Conservation (phyloP, 495 filamentous ascomycete genomes). For the Talaromyces wortmannii region DNA sequence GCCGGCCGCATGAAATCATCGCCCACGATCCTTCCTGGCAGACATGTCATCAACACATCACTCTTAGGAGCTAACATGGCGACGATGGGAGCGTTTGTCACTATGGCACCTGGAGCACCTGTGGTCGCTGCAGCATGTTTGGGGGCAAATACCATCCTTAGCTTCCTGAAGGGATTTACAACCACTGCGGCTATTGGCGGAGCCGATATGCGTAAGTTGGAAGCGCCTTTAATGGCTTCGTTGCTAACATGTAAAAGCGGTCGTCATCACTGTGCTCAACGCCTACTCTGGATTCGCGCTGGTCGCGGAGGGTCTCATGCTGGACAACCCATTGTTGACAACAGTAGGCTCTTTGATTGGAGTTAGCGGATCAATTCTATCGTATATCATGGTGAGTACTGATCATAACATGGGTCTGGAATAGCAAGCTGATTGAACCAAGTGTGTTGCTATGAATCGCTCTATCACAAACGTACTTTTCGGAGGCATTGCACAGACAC, state of each 20-base stretch:
- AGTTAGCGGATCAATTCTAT: slow-evolving; percentile 74
- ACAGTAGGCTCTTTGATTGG: slow-evolving; percentile 76
- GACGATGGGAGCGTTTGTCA: slow-evolving; percentile 72
- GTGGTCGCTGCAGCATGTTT: slow-evolving; percentile 67
- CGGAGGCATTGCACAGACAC: slow-evolving; percentile 60
- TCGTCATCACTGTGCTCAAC: slow-evolving; percentile 80
- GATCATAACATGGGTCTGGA: background rate
- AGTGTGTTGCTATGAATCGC: slow-evolving; percentile 81
- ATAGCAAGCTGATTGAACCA: slow-evolving; percentile 2
- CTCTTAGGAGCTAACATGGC: slow-evolving; percentile 65
- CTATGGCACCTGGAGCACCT: slow-evolving; percentile 66
- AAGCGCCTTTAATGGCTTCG: background rate
- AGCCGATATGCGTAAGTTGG: slow-evolving; percentile 63
- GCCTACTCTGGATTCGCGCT: slow-evolving; percentile 80
- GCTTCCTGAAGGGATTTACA: slow-evolving; percentile 75
- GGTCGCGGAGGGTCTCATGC: slow-evolving; percentile 79
- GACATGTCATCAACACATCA: slow-evolving; percentile 63
- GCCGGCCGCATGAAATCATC: slow-evolving; percentile 69
- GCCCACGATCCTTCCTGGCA: slow-evolving; percentile 58
- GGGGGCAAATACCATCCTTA: slow-evolving; percentile 63
- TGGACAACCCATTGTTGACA: slow-evolving; percentile 73
- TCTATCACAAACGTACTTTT: slow-evolving; percentile 76
- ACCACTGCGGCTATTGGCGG: slow-evolving; percentile 78
- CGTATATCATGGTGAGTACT: slow-evolving; percentile 55
- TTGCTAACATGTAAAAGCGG: slow-evolving; percentile 26